Base-by-base conservation (phyloP, 352 stramenopile genomes). In the Thraustotheca clavata region DNA sequence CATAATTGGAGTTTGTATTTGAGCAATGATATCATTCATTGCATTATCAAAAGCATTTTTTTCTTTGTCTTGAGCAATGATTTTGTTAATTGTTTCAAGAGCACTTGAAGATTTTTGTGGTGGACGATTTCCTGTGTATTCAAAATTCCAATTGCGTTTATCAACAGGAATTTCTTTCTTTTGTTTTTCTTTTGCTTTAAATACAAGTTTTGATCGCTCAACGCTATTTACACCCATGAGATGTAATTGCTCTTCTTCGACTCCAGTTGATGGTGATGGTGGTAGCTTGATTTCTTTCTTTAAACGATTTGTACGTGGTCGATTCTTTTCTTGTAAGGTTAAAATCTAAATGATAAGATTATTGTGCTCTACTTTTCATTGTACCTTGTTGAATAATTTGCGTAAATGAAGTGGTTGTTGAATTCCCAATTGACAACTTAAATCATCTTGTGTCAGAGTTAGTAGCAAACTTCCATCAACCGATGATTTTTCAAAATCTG, bases 381-480 rank as follows among this genome's bases (percentile, higher is more conserved):
- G 22, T 65, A 84, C 80, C 27, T 77, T 70, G 31, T 69, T 71
- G 38, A 81, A 65, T 4, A 84, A 48, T 49, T 84, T 84, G 29
- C 73, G 70, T 20, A 74, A 74, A 46, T 84, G 76, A 3, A 84
- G 50, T 0, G 70, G 62, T 31, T 68, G 62, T 6, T 57, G 67
- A 3, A 84, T 57, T 8, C 70, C 68, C 1, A 84, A 50, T 39
- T 81, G 70, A 0, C 43, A 66, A 35, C 73, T 68, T 4, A 84
- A 49, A 32, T 84, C 76, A 3, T 70, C 59, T 36, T 74, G 67
- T 2, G 27, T 74, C 18, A 84, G 48, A 6, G 73, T 81, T 14
- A 84, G 57, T 33, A 84, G 38, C 1, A 84, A 41, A 26, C 74
- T 76, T 0, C 76, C 74, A 39, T 77, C 80, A 7, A 84, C 69